Base-by-base conservation (phyloP, 176 grass and related monocot genomes). In the Carex myosuroides region DNA sequence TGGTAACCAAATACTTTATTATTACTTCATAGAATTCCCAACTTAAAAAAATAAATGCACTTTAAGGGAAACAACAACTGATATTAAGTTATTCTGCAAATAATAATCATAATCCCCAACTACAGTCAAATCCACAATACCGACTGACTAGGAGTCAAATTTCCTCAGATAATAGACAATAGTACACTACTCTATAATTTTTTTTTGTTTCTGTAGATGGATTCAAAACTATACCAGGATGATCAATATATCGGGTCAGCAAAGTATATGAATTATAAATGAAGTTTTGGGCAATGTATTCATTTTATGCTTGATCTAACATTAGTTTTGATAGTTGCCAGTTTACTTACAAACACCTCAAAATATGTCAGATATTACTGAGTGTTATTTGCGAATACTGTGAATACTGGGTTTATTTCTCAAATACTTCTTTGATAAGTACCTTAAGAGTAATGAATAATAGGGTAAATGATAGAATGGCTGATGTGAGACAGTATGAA, bases 391-490 rank as follows among this genome's bases (percentile, higher is more conserved):
- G 67, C 7, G 2, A 70, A 70, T 41, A 41, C 6, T 18, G 18
- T 21, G 5, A 18, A 54, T 30, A 76, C 72, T 55, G 48, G 46
- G 66, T 69, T 14, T 30, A 35, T 69, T 37, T 76, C 72, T 13
- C 20, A 48, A 24, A 72, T 44, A 72, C 41, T 50, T 24, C 73
- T 30, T 56, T 55, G 41, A 48, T 55, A 56, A 56, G 13, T 69
- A 98, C 95, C 95, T 94, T 98, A 42, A 94, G 7, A 73, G 87
- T 94, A 81, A 98, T 87, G 69, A 92, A 90, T 79, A 98, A 88
- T 60, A 98, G 86, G 6, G 82, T 86, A 83, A 98, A 98, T 33
- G 95, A 97, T 61, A 97, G 86, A 86, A 91, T 87, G 17, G 92
- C 95, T 9, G 95, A 97, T 14, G 90, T 24, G 24, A 97, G 62